These are phyloP conservation scores for Orbilia javanica DNA, from an alignment of 2,329 filamentous ascomycete species.

Conservation along the genomic window DNA sequence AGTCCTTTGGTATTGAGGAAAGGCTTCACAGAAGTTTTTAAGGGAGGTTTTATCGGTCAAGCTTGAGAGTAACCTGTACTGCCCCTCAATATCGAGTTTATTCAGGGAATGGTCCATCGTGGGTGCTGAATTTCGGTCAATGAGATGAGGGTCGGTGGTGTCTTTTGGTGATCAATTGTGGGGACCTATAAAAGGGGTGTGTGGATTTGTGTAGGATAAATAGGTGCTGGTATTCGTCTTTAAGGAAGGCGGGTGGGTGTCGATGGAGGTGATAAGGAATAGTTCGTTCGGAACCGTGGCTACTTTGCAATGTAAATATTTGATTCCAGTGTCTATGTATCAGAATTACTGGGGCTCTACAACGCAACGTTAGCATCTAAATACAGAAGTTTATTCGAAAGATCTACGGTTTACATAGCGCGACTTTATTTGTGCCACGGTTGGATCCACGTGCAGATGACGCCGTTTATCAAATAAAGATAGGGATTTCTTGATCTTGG, in stretches of 20 bases:
- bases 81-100: background rate
- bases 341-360: background rate
- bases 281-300: background rate
- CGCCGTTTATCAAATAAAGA: background rate
- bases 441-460: background rate
- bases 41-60: background rate
- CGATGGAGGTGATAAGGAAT: background rate
- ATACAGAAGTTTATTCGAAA: background rate
- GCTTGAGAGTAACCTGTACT: background rate
- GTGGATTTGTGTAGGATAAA: background rate
- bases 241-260: slow-evolving; percentile 1
- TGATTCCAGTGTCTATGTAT: too few species aligned
- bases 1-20: background rate
- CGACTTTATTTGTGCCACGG: background rate
- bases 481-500: too few species aligned
- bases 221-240: background rate
- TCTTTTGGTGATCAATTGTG: background rate
- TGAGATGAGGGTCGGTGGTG: background rate
- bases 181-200: background rate
- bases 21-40: background rate
- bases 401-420: slow-evolving; percentile 1
- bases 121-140: background rate
- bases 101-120: background rate
- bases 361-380: background rate
- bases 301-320: background rate